These are phyloP conservation scores for Venturia nashicola DNA, from an alignment of 2,329 filamentous ascomycete genomes.

Conservation along the genomic window DNA sequence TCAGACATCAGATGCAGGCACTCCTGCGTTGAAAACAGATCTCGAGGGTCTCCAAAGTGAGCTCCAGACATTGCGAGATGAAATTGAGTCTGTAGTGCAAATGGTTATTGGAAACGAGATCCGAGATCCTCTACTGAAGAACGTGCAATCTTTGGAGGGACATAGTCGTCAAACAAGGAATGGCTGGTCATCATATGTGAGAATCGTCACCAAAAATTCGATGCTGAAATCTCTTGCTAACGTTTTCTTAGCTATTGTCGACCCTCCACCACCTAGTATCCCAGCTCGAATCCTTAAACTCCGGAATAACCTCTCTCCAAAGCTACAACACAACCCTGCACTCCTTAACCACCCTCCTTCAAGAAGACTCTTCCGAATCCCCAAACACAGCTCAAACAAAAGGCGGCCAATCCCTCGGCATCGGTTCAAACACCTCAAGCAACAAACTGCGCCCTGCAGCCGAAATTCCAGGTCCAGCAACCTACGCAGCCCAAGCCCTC, in stretches of 20 bases:
- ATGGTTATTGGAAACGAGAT: slow-evolving; percentile 60
- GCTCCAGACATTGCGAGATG: slow-evolving; percentile 55
- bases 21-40: slow-evolving; percentile 14
- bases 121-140: slow-evolving; percentile 45
- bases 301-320: slow-evolving; percentile 17
- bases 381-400: background rate
- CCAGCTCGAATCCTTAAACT: slow-evolving; percentile 18
- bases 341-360: slow-evolving; percentile 11
- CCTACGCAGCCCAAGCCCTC: background rate
- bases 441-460: background rate
- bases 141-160: slow-evolving; percentile 23
- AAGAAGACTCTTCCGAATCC: background rate
- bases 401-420: background rate
- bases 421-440: background rate
- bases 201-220: slow-evolving; percentile 9
- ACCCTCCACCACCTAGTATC: slow-evolving; percentile 30
- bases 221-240: background rate
- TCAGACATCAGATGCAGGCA: slow-evolving; percentile 24
- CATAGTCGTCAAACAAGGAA: slow-evolving; percentile 23
- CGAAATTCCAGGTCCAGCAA: background rate
- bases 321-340: slow-evolving; percentile 16
- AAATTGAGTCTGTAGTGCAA: slow-evolving; percentile 56
- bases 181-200: slow-evolving; percentile 31
- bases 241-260: slow-evolving; percentile 19
- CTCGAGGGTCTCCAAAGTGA: slow-evolving; percentile 48